Evolutionary conservation across 169 alveolate genomes (phyloP), one percentile per base, ranked within the genome.

Genomic region (Amoebophrya sp.): DNA sequence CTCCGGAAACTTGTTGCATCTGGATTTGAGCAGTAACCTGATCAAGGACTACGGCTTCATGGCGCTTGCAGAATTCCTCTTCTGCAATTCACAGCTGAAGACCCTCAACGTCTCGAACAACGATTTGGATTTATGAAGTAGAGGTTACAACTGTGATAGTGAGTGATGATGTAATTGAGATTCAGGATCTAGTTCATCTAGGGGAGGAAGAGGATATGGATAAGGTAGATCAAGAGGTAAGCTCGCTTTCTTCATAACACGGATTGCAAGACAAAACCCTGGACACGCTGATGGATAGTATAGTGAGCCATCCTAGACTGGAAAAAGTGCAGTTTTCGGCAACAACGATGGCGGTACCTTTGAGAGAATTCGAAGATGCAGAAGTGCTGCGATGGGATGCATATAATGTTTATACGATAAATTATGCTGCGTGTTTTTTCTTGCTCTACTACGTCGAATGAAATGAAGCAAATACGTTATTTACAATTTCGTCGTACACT

Each of bases 31-130:
- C 83, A 6, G 33, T 6, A 65, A 65, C 83, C 83, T 65, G 83
- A 1, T 65, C 33, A 65, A 65, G 83, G 83, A 65, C 83, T 65
- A 65, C 33, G 83, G 83, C 83, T 65, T 65, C 83, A 65, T 65
- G 36, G 83, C 83, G 36, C 83, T 65, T 6, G 83, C 83, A 10
- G 83, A 65, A 26, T 65, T 65, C 33, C 83, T 65, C 2, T 65
- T 65, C 83, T 65, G 83, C 83, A 65, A 65, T 36, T 65, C 83
- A 29, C 83, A 65, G 83, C 83, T 65, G 33, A 65, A 65, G 26
- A 1, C 1, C n/a, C 26, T 65, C 39, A 65, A 65, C 83, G 26
- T 65, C 83, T 65, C 83, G 38, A 65, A 65, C 83, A 65, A 65
- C 83, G 83, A 65, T 36, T 36, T 65, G 36, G 83, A 65, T n/a